Conservation (phyloP, 371 early-diverging fungal genomes). For the Synchytrium microbalum region DNA sequence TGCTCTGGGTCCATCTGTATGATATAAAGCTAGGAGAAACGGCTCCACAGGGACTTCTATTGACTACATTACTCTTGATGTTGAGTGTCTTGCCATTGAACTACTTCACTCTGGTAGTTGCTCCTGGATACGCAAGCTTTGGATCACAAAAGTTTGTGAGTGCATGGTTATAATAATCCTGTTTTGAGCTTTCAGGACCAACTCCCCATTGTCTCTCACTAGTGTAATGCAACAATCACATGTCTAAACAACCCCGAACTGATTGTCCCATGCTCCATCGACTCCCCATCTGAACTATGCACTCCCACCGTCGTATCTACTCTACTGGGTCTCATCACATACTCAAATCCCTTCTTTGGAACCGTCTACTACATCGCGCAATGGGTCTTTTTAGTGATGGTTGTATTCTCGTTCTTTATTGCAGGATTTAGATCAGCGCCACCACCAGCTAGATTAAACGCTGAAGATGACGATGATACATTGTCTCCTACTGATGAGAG, state of each 20-base stretch:
- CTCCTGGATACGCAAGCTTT: constrained; percentile 61
- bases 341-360: constrained; percentile 48
- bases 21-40: constrained; percentile 37
- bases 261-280: constrained; percentile 49
- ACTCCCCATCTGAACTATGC: constrained; percentile 35
- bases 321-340: constrained; percentile 39
- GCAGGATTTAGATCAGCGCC: neutral
- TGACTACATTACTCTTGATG: constrained; percentile 42
- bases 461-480: neutral
- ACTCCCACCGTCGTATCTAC: constrained; percentile 52
- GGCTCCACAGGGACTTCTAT: constrained; percentile 53
- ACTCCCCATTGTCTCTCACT: neutral
- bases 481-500: neutral
- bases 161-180: neutral
- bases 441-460: neutral
- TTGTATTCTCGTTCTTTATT: constrained; percentile 13
- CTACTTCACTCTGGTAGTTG: constrained; percentile 52
- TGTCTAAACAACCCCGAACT: constrained; percentile 26
- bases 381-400: constrained; percentile 44
- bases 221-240: neutral
- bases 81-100: constrained; percentile 52
- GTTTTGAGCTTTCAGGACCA: neutral
- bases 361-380: constrained; percentile 47
- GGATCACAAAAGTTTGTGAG: constrained; percentile 61
- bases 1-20: constrained; percentile 54